A percentile compares a stretch with the other conserved stretches of the same genome.
phyloP scores from a whole-genome alignment of 169 alveolate species.

The Plasmodium knowlesi region DNA sequence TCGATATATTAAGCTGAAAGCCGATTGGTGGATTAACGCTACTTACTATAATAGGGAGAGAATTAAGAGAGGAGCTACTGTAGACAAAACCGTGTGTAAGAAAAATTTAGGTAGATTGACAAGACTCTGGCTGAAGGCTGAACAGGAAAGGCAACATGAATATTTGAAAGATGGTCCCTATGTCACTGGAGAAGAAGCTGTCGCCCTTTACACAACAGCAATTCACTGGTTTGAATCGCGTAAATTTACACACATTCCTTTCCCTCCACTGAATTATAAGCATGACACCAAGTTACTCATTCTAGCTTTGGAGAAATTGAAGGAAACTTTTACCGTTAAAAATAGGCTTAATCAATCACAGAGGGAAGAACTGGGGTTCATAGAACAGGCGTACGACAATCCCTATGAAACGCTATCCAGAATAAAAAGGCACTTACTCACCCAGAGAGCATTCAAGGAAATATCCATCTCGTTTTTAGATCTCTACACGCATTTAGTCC shows the following conservation, averaged over 20 bases:
- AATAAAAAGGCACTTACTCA: constrained; percentile 98
- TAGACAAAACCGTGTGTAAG: constrained; percentile 99
- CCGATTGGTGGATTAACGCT: constrained; percentile 99
- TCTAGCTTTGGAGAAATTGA: constrained; percentile 98
- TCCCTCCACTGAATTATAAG: constrained; percentile 99
- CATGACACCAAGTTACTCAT: constrained; percentile 99
- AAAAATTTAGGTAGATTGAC: constrained; percentile 99
- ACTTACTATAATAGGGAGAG: constrained; percentile 99
- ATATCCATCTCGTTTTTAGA: constrained; percentile 98
- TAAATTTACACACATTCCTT: constrained; percentile 98
- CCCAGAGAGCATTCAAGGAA: constrained; percentile 99
- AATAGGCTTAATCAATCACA: constrained; percentile 97
- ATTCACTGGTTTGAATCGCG: constrained; percentile 99
- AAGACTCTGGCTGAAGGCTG: constrained; percentile 98
- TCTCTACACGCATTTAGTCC: constrained; percentile 97
- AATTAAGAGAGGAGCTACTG: constrained; percentile 99
- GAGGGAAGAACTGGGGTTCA: constrained; percentile 99
- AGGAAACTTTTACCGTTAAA: constrained; percentile 97
- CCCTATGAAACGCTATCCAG: constrained; percentile 99
- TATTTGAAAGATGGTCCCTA: constrained; percentile 99
- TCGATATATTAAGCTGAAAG: constrained; percentile 98
- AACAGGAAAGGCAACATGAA: constrained; percentile 99
- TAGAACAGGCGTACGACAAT: constrained; percentile 99
- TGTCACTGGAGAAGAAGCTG: constrained; percentile 99
- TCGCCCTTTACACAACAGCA: constrained; percentile 98